phyloP scores from a whole-genome alignment of 2,329 filamentous ascomycete genomes.

The Dactylellina cionopaga region DNA sequence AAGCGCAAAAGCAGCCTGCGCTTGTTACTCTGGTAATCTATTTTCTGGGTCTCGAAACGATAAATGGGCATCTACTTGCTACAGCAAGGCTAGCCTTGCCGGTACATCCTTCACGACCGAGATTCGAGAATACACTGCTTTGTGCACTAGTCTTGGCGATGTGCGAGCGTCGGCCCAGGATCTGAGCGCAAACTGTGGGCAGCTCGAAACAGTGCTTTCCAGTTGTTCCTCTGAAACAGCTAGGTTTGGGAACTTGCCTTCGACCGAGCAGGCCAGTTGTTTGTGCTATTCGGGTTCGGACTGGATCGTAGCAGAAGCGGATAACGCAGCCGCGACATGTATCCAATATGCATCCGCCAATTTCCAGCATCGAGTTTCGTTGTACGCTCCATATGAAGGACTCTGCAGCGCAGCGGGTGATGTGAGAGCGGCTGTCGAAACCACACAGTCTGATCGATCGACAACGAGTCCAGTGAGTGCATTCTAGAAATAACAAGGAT shows the following conservation, averaged over 20 bases:
- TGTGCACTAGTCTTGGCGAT: constrained; percentile 27
- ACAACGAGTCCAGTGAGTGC: constrained; percentile 18
- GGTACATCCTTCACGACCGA: neutral
- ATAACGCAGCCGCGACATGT: constrained; percentile 28
- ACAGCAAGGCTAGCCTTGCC: constrained; percentile 13
- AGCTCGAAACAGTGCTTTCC: constrained; percentile 13
- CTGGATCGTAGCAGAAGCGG: constrained; percentile 20
- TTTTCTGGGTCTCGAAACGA: constrained; percentile 22
- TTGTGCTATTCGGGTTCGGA: constrained; percentile 18
- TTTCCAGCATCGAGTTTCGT: constrained; percentile 31
- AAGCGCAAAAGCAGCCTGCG: constrained; percentile 26
- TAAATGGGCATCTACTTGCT: constrained; percentile 11
- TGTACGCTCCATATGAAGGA: constrained; percentile 26
- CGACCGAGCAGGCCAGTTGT: constrained; percentile 24
- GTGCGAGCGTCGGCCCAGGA: constrained; percentile 23
- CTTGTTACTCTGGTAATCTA: constrained; percentile 15
- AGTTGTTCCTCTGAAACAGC: constrained; percentile 13
- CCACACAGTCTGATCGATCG: neutral
- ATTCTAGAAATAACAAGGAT: neutral
- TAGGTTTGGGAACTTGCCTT: neutral
- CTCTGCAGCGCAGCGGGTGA: constrained; percentile 26
- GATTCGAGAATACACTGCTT: constrained; percentile 15
- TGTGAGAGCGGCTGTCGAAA: constrained; percentile 18
- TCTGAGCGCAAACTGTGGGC: constrained; percentile 6
- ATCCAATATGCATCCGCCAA: constrained; percentile 24